Evolutionary conservation across 108 stramenopile genomes (phyloP), one percentile per base, ranked within the genome.

Genomic region (Nannochloropsis granulata): DNA sequence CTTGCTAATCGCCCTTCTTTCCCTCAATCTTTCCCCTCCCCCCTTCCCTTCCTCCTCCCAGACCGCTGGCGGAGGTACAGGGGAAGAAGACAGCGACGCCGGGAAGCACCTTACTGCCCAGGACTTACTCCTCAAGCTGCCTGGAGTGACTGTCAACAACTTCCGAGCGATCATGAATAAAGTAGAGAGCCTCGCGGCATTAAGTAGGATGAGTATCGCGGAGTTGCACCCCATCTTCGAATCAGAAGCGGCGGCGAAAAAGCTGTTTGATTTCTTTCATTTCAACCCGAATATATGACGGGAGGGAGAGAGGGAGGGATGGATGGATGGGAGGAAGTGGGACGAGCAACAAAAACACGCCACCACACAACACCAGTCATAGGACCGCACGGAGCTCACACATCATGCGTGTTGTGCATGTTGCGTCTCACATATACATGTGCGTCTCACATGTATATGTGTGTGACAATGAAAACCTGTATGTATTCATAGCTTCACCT

Each of bases 51-150:
- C 45, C 16, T 46, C 45, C 16, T 13, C 45, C 45, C 45, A 71
- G 56, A 71, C 56, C n/a, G 56, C 56, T 11, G 56, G 56, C 2
- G 56, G 56, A 5, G 56, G 56, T n/a, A 71, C 56, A 34, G 87
- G 43, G 21, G 87, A n/a, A 14, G 81, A 79, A 14, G 81, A 45
- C 12, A 26, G 21, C 26, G 78, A 80, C 12, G 87, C 80, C 13
- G 87, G 84, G 25, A 44, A 24, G 23, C 94, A 95, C 81, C 94
- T 95, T 81, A 90, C 92, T 42, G 97, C 95, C 11, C 85, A 93
- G 82, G 92, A 94, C 24, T 94, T 97, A 92, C 88, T 97, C 43
- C 87, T 97, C 45, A 84, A 94, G 44, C 90, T 98, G 23, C 97
- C 96, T 9, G 97, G 96, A 24, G 92, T 98, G 44, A 97, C 89